These are phyloP conservation scores for Candida mesenterica DNA, from an alignment of 1,139 yeast genomes.

Conservation along the genomic window DNA sequence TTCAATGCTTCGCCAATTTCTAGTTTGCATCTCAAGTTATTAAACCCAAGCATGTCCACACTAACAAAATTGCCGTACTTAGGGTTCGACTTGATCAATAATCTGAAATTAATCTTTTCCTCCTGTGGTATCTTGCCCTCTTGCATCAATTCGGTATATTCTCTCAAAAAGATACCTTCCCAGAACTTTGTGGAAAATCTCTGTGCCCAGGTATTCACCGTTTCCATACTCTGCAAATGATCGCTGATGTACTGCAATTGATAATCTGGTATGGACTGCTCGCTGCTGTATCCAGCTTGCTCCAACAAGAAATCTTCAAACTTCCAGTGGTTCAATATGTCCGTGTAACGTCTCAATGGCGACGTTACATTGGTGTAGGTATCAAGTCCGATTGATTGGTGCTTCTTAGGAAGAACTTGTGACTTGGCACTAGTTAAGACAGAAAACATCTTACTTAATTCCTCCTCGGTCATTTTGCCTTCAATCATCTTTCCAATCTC, in stretches of 20 bases:
- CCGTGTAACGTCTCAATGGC: constrained; percentile 85
- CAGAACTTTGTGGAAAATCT: constrained; percentile 33
- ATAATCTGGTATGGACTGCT: constrained; percentile 7
- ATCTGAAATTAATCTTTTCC: constrained; percentile 23
- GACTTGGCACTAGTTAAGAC: constrained; percentile 16
- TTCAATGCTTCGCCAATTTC: constrained; percentile 21
- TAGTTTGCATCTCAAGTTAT: constrained; percentile 24
- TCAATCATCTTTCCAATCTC: constrained; percentile 37
- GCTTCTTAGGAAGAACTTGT: constrained; percentile 41
- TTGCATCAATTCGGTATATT: constrained; percentile 22
- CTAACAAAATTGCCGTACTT: constrained; percentile 23
- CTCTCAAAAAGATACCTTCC: constrained; percentile 37
- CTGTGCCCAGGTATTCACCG: constrained; percentile 26
- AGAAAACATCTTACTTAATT: constrained; percentile 17
- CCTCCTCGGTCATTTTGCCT: constrained; percentile 17
- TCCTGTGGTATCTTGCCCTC: constrained; percentile 14
- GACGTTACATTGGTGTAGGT: constrained; percentile 80
- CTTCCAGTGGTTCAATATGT: constrained; percentile 70
- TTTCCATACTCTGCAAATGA: constrained; percentile 34
- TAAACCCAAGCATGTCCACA: constrained; percentile 30
- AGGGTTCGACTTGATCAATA: constrained; percentile 29
- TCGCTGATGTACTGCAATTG: constrained; percentile 20
- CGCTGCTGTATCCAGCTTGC: constrained; percentile 4
- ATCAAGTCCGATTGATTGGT: constrained; percentile 63
- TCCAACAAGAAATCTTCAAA: constrained; percentile 28